phyloP scores from a whole-genome alignment of 345 rosid species.

The Lumnitzera racemosa region DNA sequence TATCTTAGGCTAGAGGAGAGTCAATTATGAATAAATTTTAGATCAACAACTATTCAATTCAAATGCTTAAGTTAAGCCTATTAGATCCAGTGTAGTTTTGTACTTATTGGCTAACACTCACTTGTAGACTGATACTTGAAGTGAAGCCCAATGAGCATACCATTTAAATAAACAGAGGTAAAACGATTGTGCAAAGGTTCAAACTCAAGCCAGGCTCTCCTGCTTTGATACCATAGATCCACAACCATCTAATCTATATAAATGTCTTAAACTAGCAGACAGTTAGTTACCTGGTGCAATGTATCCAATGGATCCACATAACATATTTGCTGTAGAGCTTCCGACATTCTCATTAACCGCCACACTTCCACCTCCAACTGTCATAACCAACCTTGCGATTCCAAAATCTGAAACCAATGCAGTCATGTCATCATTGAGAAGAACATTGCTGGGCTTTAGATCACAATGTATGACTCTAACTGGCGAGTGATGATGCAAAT shows the following conservation, averaged over 20 bases:
- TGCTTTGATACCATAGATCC: not conserved
- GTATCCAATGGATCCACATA: constrained; percentile 45
- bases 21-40: too few relatives aligned
- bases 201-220: too few relatives aligned
- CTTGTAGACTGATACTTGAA: too few relatives aligned
- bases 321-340: constrained; percentile 39
- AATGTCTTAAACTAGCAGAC: not conserved
- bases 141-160: too few relatives aligned
- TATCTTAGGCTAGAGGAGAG: too few relatives aligned
- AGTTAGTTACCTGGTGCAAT: constrained; percentile 46
- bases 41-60: too few relatives aligned
- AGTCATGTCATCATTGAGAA: constrained; percentile 59
- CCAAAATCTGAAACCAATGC: constrained; percentile 59
- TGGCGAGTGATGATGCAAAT: constrained; percentile 57
- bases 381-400: constrained; percentile 36
- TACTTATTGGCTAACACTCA: too few relatives aligned
- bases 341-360: constrained; percentile 35
- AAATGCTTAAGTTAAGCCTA: too few relatives aligned
- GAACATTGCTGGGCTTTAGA: constrained; percentile 58
- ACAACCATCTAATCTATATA: not conserved
- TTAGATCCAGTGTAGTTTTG: too few relatives aligned
- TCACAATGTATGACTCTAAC: constrained; percentile 49
- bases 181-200: too few relatives aligned
- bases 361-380: constrained; percentile 24
- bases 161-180: too few relatives aligned